Evolutionary conservation across 192 early-diverging fungal species (phyloP).

Genomic region (Linnemannia exigua): DNA sequence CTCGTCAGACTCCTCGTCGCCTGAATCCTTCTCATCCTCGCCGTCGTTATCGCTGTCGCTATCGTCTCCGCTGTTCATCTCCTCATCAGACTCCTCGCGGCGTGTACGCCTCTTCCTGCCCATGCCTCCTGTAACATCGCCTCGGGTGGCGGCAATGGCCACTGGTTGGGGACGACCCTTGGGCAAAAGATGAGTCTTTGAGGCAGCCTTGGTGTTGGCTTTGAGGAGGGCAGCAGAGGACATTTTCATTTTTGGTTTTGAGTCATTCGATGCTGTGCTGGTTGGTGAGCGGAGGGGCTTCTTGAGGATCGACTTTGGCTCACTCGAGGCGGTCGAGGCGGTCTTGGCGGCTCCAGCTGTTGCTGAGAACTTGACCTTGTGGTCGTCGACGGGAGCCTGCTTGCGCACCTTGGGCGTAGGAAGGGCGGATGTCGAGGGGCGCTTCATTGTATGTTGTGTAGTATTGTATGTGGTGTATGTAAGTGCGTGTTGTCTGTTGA

Average conservation of each 20-base stretch:
- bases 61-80: conserved; percentile 42
- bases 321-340: conserved; percentile 18
- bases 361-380: conserved; percentile 16
- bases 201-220: conserved; percentile 41
- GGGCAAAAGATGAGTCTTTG: conserved; percentile 9
- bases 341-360: background rate
- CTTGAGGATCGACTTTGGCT: conserved; percentile 48
- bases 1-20: conserved; percentile 54
- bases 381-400: conserved; percentile 46
- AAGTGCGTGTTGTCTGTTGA: background rate
- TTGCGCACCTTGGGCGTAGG: conserved; percentile 43
- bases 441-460: conserved; percentile 24
- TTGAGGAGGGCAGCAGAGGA: conserved; percentile 46
- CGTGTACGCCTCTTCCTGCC: conserved; percentile 29
- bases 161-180: conserved; percentile 27
- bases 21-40: conserved; percentile 61
- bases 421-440: conserved; percentile 19
- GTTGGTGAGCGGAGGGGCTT: conserved; percentile 36
- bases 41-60: conserved; percentile 53
- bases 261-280: conserved; percentile 13
- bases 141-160: conserved; percentile 36
- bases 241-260: conserved; percentile 47
- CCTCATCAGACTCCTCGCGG: conserved; percentile 22
- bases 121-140: conserved; percentile 52
- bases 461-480: background rate